Conservation (phyloP, 257 asterid species). For the Nicotiana benthamiana region DNA sequence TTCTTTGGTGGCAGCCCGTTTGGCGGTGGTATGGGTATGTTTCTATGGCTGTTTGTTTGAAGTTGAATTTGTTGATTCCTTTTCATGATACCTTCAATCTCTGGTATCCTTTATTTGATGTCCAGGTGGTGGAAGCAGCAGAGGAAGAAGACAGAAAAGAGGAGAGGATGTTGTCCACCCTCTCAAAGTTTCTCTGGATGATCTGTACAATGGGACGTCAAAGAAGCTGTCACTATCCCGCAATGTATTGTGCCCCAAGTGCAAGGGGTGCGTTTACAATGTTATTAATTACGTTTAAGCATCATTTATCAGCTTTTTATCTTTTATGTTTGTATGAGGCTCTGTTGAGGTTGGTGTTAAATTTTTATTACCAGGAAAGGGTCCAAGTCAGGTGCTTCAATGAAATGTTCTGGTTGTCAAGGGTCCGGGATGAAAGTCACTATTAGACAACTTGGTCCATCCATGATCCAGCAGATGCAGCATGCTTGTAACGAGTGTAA, state of each 20-base stretch:
- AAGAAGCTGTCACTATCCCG: conserved; percentile 24
- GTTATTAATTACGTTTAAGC: background rate
- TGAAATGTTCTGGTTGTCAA: conserved; percentile 20
- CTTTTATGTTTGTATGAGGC: background rate
- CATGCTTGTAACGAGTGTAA: conserved; percentile 21
- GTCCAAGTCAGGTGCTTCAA: conserved; percentile 19
- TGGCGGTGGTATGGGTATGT: conserved; percentile 15
- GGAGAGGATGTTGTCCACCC: conserved; percentile 22
- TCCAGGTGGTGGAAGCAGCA: conserved; percentile 10
- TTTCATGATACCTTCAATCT: background rate
- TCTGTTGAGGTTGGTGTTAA: background rate
- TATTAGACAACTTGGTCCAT: conserved; percentile 16
- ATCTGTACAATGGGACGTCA: conserved; percentile 18
- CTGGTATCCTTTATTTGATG: background rate
- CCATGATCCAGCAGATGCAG: conserved; percentile 22
- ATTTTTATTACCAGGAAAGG: conserved; percentile 7
- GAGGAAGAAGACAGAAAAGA: conserved; percentile 19
- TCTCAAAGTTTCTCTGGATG: conserved; percentile 22
- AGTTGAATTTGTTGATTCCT: background rate
- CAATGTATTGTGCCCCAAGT: conserved; percentile 16
- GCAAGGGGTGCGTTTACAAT: conserved; percentile 15
- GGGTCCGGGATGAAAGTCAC: conserved; percentile 19
- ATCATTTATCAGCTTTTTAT: background rate
- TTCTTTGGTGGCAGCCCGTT: conserved; percentile 27
- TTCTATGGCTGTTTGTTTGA: background rate